These are phyloP conservation scores for Hirsutella minnesotensis DNA, from an alignment of 2,329 filamentous ascomycete genomes.

Conservation along the genomic window DNA sequence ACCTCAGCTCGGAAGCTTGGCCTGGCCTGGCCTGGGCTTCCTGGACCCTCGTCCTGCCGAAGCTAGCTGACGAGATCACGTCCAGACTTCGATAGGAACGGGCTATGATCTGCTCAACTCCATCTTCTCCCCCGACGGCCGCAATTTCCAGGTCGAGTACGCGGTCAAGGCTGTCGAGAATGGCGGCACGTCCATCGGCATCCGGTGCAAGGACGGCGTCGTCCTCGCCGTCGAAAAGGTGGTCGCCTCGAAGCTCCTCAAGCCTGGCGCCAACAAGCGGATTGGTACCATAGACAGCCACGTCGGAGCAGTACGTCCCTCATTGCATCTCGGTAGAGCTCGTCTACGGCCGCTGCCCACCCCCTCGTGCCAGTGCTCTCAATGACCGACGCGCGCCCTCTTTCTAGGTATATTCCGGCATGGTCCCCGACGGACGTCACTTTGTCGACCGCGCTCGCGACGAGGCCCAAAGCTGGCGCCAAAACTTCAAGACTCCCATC, in stretches of 20 bases:
- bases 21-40: no score
- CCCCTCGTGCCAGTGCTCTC: background rate
- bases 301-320: slow-evolving; percentile 68
- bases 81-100: slow-evolving; percentile 95
- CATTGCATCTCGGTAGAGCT: no score
- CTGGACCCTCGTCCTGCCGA: background rate
- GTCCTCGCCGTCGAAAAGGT: slow-evolving; percentile 96
- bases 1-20: no score
- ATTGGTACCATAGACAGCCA: slow-evolving; percentile 93
- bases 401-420: slow-evolving; percentile 77
- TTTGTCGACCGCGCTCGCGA: slow-evolving; percentile 91
- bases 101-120: slow-evolving; percentile 99
- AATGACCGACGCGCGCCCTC: background rate
- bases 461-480: slow-evolving; percentile 83
- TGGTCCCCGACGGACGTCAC: slow-evolving; percentile 89
- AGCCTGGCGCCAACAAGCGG: slow-evolving; percentile 90
- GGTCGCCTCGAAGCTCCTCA: slow-evolving; percentile 87
- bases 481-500: slow-evolving; percentile 90
- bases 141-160: slow-evolving; percentile 99
- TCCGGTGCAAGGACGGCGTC: slow-evolving; percentile 93
- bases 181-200: slow-evolving; percentile 89
- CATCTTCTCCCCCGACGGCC: slow-evolving; percentile 97
- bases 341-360: no score
- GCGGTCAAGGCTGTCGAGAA: slow-evolving; percentile 98
- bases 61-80: slow-evolving; percentile 4